phyloP scores from a whole-genome alignment of 164 flowering plant species.

The Pachysandra terminalis region DNA sequence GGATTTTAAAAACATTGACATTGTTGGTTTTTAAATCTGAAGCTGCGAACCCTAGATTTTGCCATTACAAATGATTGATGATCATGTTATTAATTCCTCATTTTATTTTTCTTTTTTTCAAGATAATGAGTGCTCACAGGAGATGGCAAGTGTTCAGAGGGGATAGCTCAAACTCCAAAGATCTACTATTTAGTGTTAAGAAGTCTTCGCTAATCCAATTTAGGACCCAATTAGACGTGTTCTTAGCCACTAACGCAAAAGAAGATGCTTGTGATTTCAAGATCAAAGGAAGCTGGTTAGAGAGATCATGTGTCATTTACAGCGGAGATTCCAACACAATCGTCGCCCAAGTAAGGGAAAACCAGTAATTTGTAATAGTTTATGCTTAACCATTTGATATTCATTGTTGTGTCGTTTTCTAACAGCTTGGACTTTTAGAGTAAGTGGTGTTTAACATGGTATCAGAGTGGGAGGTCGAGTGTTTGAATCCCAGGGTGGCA shows the following conservation, averaged over 20 bases:
- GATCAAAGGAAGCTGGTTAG: conserved; percentile 34
- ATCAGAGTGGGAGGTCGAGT: no score
- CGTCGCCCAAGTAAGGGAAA: conserved; percentile 38
- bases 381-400: no score
- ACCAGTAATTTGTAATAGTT: no score
- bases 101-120: conserved; percentile 1
- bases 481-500: no score
- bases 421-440: no score
- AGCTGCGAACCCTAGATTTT: no score
- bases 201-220: conserved; percentile 33
- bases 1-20: no score
- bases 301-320: conserved; percentile 31
- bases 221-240: conserved; percentile 28
- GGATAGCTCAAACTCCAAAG: conserved; percentile 24
- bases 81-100: neutral
- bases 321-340: conserved; percentile 14
- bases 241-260: conserved; percentile 20
- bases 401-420: no score
- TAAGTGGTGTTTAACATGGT: no score
- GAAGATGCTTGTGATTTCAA: conserved; percentile 31
- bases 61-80: no score
- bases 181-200: conserved; percentile 29
- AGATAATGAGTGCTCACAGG: conserved; percentile 27
- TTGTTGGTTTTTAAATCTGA: no score
- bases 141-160: conserved; percentile 38